Base-by-base conservation (phyloP, 306 rosid genomes). In the Castanospermum australe region DNA sequence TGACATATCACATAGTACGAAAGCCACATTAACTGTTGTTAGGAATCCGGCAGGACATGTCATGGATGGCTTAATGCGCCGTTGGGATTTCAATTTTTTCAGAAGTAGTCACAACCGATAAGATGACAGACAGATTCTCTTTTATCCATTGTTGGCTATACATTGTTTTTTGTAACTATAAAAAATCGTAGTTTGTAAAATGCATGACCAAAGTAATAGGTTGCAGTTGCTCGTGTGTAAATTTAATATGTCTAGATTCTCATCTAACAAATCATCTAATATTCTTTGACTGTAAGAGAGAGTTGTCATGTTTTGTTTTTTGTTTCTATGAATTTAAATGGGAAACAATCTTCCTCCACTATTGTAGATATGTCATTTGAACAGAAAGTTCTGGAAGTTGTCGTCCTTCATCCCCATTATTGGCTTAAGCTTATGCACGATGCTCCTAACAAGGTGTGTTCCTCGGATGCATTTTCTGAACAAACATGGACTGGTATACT, bases 81-180 rank as follows among this genome's bases (percentile, higher is more conserved):
- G 98, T 38, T 96, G 97, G 99, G 99, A 93, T 93, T 90, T 92
- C 87, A 91, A 90, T 81, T 90, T 96, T 83, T 93, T 96, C 88
- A 79, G 86, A 67, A 91, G 89, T 85, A 86, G 87, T 84, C 83
- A 90, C 21, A 87, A 79, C 81, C 89, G 92, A 75, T 90, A 83
- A 81, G 71, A 45, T 52, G 86, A 75, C 89, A 84, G 86, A 75
- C 89, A 84, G 77, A 85, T 83, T 84, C 72, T 42, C 65, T 50
- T 50, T 55, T 2, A 69, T 79, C 59, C 44, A 50, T 67, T 42
- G 48, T 75, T 86, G 66, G 51, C 77, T 71, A 52, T 79, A 86
- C 83, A 82, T 86, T 87, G 88, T 81, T 79, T 79, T 83, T 77
- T 88, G 88, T 88, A 82, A 78, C 84, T 83, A 79, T 28, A 66